These are phyloP conservation scores for Pestalotiopsis sp. DNA, from an alignment of 2,329 filamentous ascomycete species.

Conservation along the genomic window DNA sequence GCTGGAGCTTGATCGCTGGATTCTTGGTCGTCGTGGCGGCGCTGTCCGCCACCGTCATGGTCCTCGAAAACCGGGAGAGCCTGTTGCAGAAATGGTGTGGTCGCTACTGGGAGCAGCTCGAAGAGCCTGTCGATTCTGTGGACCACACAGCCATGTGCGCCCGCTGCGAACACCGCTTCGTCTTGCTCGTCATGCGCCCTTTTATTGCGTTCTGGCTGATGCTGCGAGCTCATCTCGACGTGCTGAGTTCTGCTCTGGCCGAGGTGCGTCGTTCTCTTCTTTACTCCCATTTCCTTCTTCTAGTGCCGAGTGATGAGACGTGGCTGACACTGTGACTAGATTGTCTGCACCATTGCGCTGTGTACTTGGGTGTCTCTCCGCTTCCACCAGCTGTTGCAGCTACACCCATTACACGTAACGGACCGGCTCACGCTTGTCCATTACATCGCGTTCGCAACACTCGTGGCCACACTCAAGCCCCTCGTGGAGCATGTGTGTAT, in stretches of 20 bases:
- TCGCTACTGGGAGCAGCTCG: constrained; percentile 25
- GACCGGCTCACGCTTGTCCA: background rate
- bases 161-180: constrained; percentile 28
- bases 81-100: constrained; percentile 24
- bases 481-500: constrained; percentile 2
- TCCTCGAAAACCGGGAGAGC: constrained; percentile 19
- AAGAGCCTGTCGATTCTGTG: constrained; percentile 19
- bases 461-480: constrained; percentile 3
- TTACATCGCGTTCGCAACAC: constrained; percentile 8
- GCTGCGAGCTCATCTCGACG: constrained; percentile 25
- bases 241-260: constrained; percentile 25
- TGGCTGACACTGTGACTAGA: background rate
- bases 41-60: constrained; percentile 2
- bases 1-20: constrained; percentile 16
- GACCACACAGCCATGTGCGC: constrained; percentile 22
- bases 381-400: background rate
- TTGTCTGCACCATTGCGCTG: background rate
- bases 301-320: background rate
- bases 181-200: constrained; percentile 26
- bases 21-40: constrained; percentile 19
- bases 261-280: constrained; percentile 12
- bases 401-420: background rate
- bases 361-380: constrained; percentile 1
- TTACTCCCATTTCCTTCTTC: background rate
- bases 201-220: constrained; percentile 27